Base-by-base conservation (phyloP, 164 flowering plant species). In the Umbellularia californica region DNA sequence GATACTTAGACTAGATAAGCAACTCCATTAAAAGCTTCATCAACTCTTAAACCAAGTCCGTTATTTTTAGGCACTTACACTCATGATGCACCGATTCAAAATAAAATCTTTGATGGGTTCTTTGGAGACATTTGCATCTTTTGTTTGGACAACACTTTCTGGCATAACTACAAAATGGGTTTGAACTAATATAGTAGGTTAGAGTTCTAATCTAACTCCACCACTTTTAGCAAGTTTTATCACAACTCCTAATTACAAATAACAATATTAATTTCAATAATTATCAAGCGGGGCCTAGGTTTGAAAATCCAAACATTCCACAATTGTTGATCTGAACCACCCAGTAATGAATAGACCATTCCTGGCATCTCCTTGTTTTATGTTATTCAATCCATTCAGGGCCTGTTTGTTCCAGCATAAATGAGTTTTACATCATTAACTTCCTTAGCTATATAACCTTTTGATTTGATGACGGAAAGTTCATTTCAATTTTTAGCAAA, bases 341-440 rank as follows among this genome's bases (percentile, higher is more conserved):
- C 58, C 15, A 12, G 58, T 15, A 11, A 51, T 51, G 58, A 3
- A 51, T 51, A 51, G 58, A 51, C 3, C 55, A 6, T 51, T 27
- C 55, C 55, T 11, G 55, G 28, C 15, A 51, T 51, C 55, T 51
- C 55, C 55, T 11, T 15, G 15, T 51, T 51, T 51, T 51, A 51
- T 11, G 55, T 51, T 3, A 51, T 51, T 51, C 14, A 11, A 51
- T 11, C 15, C 0, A 15, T 51, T 51, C 55, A 51, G 28, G 28
- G 28, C 28, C 2, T 27, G 28, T 27, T 27, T 27, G 28, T 27
- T 68, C 91, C 91, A 74, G 88, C 83, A 76, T 88, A 76, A 87
- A 88, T 87, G 67, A 88, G 83, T 70, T 88, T 87, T 80, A 88
- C 72, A 81, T 86, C 91, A 79, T 71, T 84, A 25, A 72, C 80